A percentile compares a stretch with the other conserved stretches of the same genome.
These are phyloP conservation scores for Populus deltoides DNA, from an alignment of 345 rosid species.

Conservation along the genomic window DNA sequence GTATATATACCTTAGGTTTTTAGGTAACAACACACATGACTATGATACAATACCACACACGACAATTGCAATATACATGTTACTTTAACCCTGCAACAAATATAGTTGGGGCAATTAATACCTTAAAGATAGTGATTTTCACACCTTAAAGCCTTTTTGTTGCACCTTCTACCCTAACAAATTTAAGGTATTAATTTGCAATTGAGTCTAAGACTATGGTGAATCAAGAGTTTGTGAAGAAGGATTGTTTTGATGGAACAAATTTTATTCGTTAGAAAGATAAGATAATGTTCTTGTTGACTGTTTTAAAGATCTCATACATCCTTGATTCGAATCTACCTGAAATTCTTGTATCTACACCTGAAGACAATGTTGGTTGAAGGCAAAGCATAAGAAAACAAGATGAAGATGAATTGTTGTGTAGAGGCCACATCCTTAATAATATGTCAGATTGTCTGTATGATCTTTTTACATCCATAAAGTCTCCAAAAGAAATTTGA, in stretches of 20 bases:
- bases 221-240: neutral
- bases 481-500: neutral
- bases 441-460: neutral
- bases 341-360: neutral
- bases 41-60: no score
- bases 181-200: no score
- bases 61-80: no score
- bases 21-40: no score
- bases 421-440: neutral
- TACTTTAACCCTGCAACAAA: no score
- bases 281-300: neutral
- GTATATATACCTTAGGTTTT: no score
- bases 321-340: neutral
- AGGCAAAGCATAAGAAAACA: neutral
- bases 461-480: neutral
- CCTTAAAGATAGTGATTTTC: no score
- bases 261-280: neutral
- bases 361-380: neutral
- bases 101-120: no score
- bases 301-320: neutral
- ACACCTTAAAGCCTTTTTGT: no score
- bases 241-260: constrained; percentile 1
- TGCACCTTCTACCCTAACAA: no score
- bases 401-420: neutral
- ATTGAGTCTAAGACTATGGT: neutral